Conservation (phyloP, 345 rosid genomes). For the Eutrema yunnanense region DNA sequence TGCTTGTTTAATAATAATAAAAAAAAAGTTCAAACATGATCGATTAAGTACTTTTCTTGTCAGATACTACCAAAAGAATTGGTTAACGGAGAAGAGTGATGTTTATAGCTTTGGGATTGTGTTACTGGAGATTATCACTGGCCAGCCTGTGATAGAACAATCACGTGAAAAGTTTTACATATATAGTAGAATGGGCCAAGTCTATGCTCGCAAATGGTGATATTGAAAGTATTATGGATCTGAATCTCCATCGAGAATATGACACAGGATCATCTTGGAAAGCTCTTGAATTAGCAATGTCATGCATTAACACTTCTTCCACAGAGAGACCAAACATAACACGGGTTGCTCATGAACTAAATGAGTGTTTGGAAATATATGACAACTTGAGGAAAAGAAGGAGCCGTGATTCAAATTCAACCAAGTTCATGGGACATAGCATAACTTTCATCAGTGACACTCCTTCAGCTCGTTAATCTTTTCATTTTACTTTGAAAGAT, state of each 20-base stretch:
- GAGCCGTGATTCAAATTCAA: slow-evolving; percentile 3
- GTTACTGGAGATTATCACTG: slow-evolving; percentile 6
- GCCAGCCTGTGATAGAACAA: no score
- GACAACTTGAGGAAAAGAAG: neutral
- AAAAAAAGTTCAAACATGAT: neutral
- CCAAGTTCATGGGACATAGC: neutral
- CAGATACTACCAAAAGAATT: slow-evolving; percentile 28
- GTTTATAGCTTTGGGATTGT: slow-evolving; percentile 44
- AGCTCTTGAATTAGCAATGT: no score
- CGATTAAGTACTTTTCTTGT: neutral
- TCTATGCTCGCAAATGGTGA: no score
- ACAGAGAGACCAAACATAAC: no score
- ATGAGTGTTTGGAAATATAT: no score
- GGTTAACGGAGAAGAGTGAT: slow-evolving; percentile 41
- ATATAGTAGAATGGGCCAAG: no score
- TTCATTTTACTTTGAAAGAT: neutral
- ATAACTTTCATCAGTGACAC: neutral
- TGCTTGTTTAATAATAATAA: neutral
- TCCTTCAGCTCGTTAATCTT: slow-evolving; percentile 18
- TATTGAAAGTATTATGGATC: no score
- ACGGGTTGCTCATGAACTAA: no score
- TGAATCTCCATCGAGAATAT: no score
- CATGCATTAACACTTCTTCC: no score
- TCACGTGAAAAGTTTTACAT: no score
- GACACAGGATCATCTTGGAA: no score